phyloP scores from a whole-genome alignment of 495 filamentous ascomycete genomes.

The Chaetomidium leptoderma region DNA sequence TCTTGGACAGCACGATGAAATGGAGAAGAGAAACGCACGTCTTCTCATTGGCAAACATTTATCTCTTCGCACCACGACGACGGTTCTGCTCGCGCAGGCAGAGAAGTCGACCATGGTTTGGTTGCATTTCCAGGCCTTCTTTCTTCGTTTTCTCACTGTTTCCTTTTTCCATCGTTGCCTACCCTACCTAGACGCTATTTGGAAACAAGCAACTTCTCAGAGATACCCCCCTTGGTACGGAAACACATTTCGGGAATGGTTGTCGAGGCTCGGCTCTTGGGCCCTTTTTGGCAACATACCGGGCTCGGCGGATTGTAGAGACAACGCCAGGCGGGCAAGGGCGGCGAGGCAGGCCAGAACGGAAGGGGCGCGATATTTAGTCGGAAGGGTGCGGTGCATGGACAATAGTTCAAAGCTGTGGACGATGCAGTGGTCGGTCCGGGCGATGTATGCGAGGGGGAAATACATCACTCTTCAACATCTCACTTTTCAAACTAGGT shows the following conservation, averaged over 20 bases:
- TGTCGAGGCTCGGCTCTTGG: constrained; percentile 15
- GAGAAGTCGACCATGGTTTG: not conserved
- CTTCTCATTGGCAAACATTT: constrained; percentile 6
- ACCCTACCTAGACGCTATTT: constrained; percentile 17
- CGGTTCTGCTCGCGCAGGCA: not conserved
- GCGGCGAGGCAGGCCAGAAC: constrained; percentile 7
- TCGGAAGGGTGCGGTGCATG: constrained; percentile 9
- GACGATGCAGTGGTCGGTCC: constrained; percentile 7
- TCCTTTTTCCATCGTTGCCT: constrained; percentile 10
- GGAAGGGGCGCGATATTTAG: constrained; percentile 3
- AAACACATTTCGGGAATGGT: constrained; percentile 14
- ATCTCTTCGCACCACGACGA: constrained; percentile 1
- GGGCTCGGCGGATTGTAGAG: constrained; percentile 9
- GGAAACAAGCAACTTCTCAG: constrained; percentile 16
- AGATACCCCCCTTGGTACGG: constrained; percentile 13
- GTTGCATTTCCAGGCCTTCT: not conserved
- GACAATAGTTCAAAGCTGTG: not conserved
- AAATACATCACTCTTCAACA: not conserved
- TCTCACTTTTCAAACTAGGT: too few species aligned
- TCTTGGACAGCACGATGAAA: constrained; percentile 18
- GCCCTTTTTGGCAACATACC: not conserved
- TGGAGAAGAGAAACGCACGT: constrained; percentile 14
- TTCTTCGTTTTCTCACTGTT: not conserved
- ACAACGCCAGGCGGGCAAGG: constrained; percentile 3
- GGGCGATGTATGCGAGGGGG: not conserved